Base-by-base conservation (phyloP, 1,284 basidiomycete species). In the Ustilago loliicola region DNA sequence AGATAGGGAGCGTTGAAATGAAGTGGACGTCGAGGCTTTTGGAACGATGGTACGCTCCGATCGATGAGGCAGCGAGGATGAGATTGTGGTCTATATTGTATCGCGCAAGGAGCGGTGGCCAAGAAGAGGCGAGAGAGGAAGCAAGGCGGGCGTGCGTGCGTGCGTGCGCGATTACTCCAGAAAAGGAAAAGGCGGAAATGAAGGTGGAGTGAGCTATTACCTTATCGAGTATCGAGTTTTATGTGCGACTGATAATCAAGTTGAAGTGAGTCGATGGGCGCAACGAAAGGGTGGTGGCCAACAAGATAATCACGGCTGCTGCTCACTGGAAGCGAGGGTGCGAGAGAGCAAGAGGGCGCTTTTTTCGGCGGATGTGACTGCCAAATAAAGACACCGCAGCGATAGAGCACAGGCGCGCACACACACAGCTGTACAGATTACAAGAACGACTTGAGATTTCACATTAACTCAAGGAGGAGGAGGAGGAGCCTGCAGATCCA, bases 1-100 rank as follows among this genome's bases (percentile, higher is more conserved):
- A 58, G 50, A 51, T 52, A 42, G 53, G 34, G 50, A 30, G 32
- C 29, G 17, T 29, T 2, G 48, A 53, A 40, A 40, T 52, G 59
- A 42, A 61, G 25, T 29, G 21, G 55, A 42, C 32, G 52, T 32
- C 52, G 34, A 54, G 25, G 19, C 7, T 15, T n/a, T 10, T 23
- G 34, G 11, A 40, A 6, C 17, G 38, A 13, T 40, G 11, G 38
- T 40, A n/a, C 7, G 42, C n/a, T 45, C 42, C 42, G 42, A 45
- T 45, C 42, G 42, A 21, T 45, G 42, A 21, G 36, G 15, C 17
- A 15, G 36, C 17, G 9, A 38, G 15, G 42, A 45, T 21, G 19
- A 21, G 1, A n/a, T 45, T 45, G 42, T 45, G 19, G 7, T 45
- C 19, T 45, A 21, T 40, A 7, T 34, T 34, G 32, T n/a, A n/a